Percentiles rank a stretch among this genome's conserved stretches.
phyloP scores from a whole-genome alignment of 2,329 filamentous ascomycete species.

The Paecilomyces variotii region DNA sequence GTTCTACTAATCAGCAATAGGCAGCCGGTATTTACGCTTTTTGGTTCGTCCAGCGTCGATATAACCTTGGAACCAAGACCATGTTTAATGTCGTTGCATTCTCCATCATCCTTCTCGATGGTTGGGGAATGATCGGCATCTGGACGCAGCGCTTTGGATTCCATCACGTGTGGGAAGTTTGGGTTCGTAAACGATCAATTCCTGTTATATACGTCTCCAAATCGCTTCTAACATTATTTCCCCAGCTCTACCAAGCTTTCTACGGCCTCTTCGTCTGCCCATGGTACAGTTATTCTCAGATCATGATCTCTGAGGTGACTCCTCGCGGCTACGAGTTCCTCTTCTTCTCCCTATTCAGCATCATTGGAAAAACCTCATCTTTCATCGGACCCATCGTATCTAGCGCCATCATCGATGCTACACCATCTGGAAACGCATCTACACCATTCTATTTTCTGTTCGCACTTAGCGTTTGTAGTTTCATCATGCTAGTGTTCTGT shows the following conservation, averaged over 20 bases:
- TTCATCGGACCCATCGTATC: conserved; percentile 64
- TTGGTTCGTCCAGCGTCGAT: conserved; percentile 55
- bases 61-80: conserved; percentile 52
- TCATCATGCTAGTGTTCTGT: conserved; percentile 45
- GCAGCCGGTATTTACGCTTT: conserved; percentile 53
- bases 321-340: conserved; percentile 61
- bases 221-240: background rate
- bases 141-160: conserved; percentile 49
- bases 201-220: background rate
- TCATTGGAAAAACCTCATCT: conserved; percentile 59
- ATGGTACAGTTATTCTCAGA: conserved; percentile 64
- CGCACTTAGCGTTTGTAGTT: conserved; percentile 49
- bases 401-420: conserved; percentile 59
- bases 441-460: conserved; percentile 62
- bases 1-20: conserved; percentile 10
- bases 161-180: conserved; percentile 47
- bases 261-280: conserved; percentile 61
- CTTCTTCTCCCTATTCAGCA: conserved; percentile 62
- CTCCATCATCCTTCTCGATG: conserved; percentile 51
- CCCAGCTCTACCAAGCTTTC: conserved; percentile 41
- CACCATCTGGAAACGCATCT: conserved; percentile 46
- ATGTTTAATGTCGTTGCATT: conserved; percentile 62
- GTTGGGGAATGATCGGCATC: conserved; percentile 53
- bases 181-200: conserved; percentile 21
- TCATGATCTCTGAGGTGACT: conserved; percentile 63